Base-by-base conservation (phyloP, 441 rosid genomes). In the California macrophylla region DNA sequence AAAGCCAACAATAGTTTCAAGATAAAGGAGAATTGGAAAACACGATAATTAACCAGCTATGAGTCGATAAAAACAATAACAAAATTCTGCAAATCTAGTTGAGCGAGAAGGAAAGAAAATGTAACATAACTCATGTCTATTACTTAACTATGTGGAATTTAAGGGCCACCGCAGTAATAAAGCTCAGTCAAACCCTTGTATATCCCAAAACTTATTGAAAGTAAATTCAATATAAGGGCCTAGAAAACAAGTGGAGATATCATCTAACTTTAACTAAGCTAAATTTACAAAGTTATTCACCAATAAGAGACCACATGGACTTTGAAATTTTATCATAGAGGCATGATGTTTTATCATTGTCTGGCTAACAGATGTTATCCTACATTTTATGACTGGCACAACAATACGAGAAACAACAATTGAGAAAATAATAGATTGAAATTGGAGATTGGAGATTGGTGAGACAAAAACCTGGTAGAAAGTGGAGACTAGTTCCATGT, bases 401-500 rank as follows among this genome's bases (percentile, higher is more conserved):
- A 40, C 47, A 40, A 40, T 40, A 40, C 47, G 12, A 40, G 47
- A n/a, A 40, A 15, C n/a, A 40, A 0, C 47, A 12, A 40, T 52
- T 18, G 36, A 60, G 40, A 50, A 32, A 30, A 25, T 72, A 68
- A 61, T 56, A 68, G 38, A 29, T 4, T 50, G 21, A 69, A 30
- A 30, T 30, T 30, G 68, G 36, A 65, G 16, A 30, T 30, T 30
- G 68, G 36, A 65, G 16, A 16, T 28, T 30, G 45, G 52, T 26
- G 21, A 69, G 68, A 72, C 62, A 66, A 73, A 72, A 67, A 90
- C 97, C 94, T 79, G 81, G 83, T 76, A 93, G 82, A 70, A 80
- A 69, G 75, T 79, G 68, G 54, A 85, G 66, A 50, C 71, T 64
- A 40, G 76, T 74, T 78, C 92, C 96, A 83, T 85, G 80, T 74